A percentile compares a stretch with the other conserved stretches of the same genome.
phyloP scores from a whole-genome alignment of 2,329 filamentous ascomycete species.

The Aspergillus sp. region DNA sequence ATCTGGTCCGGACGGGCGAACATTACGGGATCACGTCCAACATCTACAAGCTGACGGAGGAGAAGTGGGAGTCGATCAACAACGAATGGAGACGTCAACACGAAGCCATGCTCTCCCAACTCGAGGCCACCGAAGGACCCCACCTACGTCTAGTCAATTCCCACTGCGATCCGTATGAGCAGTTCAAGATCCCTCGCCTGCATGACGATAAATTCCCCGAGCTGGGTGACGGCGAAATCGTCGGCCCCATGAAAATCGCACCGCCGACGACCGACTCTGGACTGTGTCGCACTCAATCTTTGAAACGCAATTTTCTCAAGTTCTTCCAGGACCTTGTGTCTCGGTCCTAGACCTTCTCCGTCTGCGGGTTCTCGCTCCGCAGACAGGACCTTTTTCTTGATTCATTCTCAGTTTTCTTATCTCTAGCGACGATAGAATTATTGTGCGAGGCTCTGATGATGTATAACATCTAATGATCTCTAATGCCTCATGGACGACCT shows the following conservation, averaged over 20 bases:
- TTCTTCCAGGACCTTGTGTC: slow-evolving; percentile 45
- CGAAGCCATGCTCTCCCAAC: slow-evolving; percentile 60
- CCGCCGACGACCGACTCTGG: slow-evolving; percentile 42
- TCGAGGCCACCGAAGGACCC: slow-evolving; percentile 34
- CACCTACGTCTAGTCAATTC: slow-evolving; percentile 40
- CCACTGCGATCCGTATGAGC: slow-evolving; percentile 49
- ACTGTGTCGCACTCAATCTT: slow-evolving; percentile 39
- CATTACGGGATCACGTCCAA: slow-evolving; percentile 89
- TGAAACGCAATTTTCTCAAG: slow-evolving; percentile 45
- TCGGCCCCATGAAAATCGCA: slow-evolving; percentile 77
- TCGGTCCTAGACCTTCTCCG: slow-evolving; percentile 22
- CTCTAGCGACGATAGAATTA: slow-evolving; percentile 29
- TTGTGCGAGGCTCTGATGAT: slow-evolving; percentile 20
- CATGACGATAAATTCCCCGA: slow-evolving; percentile 77
- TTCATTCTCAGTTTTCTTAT: neutral
- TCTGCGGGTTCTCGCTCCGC: neutral
- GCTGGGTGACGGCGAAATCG: slow-evolving; percentile 86
- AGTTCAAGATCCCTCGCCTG: slow-evolving; percentile 45
- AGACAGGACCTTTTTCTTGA: neutral
- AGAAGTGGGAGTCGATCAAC: slow-evolving; percentile 85
- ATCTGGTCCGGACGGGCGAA: slow-evolving; percentile 81
- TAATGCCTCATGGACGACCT: slow-evolving; percentile 17
- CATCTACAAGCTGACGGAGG: slow-evolving; percentile 79
- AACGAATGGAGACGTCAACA: slow-evolving; percentile 70
- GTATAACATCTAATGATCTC: slow-evolving; percentile 22